Conservation (phyloP, 352 stramenopile genomes). For the Elongisporangium senticosum region DNA sequence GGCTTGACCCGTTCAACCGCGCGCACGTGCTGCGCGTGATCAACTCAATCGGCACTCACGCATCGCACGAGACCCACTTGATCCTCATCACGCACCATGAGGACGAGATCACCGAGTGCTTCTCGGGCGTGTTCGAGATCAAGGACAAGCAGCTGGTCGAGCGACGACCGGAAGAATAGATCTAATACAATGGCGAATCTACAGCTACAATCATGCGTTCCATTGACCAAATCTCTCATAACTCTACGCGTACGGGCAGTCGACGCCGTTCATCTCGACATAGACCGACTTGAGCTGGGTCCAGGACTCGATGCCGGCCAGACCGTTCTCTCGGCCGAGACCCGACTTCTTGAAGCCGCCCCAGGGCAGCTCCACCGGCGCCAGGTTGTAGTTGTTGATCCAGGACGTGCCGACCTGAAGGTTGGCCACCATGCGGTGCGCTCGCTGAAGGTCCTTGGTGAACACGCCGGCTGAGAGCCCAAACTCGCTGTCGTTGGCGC, state of each 20-base stretch:
- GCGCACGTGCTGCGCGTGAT: conserved; percentile 70
- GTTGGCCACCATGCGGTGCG: conserved; percentile 62
- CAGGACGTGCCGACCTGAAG: conserved; percentile 78
- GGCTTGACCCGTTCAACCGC: conserved; percentile 84
- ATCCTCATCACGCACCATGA: conserved; percentile 92
- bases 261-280: conserved; percentile 75
- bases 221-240: conserved; percentile 5
- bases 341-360: conserved; percentile 90
- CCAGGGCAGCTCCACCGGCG: conserved; percentile 84
- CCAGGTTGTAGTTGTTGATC: conserved; percentile 90
- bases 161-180: conserved; percentile 10
- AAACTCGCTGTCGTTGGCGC: conserved; percentile 80
- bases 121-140: conserved; percentile 81
- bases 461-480: conserved; percentile 83
- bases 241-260: conserved; percentile 52
- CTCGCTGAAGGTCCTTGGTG: conserved; percentile 75
- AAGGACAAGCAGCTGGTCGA: conserved; percentile 52
- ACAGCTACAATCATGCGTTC: conserved; percentile 2
- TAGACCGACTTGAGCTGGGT: conserved; percentile 90
- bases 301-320: conserved; percentile 80
- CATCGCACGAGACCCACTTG: conserved; percentile 39
- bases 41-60: conserved; percentile 60
- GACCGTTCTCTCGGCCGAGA: conserved; percentile 90
- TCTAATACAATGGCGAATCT: conserved; percentile 15
- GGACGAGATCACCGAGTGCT: conserved; percentile 84